Percentiles rank a stretch among this genome's conserved stretches.
Evolutionary conservation across 257 asterid species (phyloP).

Genomic region (Lycium barbarum): DNA sequence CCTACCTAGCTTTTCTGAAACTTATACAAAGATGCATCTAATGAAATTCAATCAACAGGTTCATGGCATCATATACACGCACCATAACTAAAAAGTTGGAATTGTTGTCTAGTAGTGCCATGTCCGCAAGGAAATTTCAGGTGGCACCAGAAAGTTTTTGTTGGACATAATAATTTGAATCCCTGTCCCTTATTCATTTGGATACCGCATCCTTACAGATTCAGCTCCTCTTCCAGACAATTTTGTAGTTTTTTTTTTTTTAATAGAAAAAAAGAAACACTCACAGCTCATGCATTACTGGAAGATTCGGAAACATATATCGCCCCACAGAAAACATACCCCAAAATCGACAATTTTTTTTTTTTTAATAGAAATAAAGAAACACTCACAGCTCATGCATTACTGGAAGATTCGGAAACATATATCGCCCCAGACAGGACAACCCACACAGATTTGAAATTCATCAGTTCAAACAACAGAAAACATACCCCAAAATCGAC

Average conservation of each 20-base stretch:
- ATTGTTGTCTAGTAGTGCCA: not conserved
- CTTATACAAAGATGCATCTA: not conserved
- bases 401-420: not conserved
- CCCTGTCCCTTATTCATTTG: not conserved
- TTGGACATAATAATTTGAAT: not conserved
- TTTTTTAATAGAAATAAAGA: not conserved
- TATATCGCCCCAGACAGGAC: not conserved
- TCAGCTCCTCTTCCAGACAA: conserved; percentile 10
- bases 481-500: too few relatives aligned
- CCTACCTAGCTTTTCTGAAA: not conserved
- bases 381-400: not conserved
- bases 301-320: not conserved
- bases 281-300: not conserved
- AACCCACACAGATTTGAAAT: not conserved
- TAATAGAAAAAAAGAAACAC: not conserved
- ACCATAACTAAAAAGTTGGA: not conserved
- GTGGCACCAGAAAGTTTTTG: not conserved
- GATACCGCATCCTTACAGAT: not conserved
- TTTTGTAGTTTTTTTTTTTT: not conserved
- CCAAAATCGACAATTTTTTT: too few relatives aligned
- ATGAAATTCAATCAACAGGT: not conserved
- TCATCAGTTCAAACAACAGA: not conserved
- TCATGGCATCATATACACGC: not conserved
- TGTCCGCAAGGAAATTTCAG: not conserved
- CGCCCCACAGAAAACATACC: too few relatives aligned